Conservation (phyloP, 2,329 filamentous ascomycete genomes). For the Fusarium virguliforme region DNA sequence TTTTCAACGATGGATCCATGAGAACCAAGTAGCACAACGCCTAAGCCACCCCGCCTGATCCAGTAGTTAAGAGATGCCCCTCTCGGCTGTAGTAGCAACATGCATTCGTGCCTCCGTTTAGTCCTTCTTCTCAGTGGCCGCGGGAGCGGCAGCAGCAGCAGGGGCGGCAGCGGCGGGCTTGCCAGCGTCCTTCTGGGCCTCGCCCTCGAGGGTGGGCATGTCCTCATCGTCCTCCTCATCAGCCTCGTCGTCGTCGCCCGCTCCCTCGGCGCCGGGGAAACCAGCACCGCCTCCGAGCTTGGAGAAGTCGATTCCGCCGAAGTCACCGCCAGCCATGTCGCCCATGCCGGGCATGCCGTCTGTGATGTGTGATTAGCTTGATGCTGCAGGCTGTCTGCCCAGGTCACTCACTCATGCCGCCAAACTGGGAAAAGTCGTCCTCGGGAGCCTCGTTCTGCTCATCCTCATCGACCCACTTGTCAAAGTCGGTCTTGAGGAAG, state of each 20-base stretch:
- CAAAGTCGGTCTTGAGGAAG: constrained; percentile 98
- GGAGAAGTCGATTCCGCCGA: constrained; percentile 93
- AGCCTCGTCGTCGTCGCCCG: constrained; percentile 65
- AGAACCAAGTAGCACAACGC: constrained; percentile 48
- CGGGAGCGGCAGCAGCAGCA: constrained; percentile 14
- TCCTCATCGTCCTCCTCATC: constrained; percentile 81
- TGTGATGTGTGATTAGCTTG: constrained; percentile 47
- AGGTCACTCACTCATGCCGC: constrained; percentile 72
- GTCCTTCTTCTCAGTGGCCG: constrained; percentile 61
- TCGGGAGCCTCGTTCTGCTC: constrained; percentile 94
- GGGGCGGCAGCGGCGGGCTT: constrained; percentile 47
- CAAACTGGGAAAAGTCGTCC: constrained; percentile 81
- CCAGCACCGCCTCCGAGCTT: constrained; percentile 79
- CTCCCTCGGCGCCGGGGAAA: constrained; percentile 69
- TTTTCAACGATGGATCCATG: constrained; percentile 39
- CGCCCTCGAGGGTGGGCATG: constrained; percentile 86
- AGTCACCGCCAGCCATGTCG: constrained; percentile 73
- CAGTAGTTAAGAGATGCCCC: constrained; percentile 43
- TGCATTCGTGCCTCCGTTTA: constrained; percentile 48
- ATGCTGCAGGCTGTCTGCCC: neutral
- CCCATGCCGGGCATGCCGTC: constrained; percentile 71
- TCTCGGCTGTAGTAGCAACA: constrained; percentile 38
- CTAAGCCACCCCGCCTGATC: constrained; percentile 45
- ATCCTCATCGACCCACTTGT: constrained; percentile 99
- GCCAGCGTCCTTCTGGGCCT: constrained; percentile 63